A percentile compares a stretch with the other conserved stretches of the same genome.
phyloP scores from a whole-genome alignment of 805 yeast genomes.

The Hanseniaspora lachancei region DNA sequence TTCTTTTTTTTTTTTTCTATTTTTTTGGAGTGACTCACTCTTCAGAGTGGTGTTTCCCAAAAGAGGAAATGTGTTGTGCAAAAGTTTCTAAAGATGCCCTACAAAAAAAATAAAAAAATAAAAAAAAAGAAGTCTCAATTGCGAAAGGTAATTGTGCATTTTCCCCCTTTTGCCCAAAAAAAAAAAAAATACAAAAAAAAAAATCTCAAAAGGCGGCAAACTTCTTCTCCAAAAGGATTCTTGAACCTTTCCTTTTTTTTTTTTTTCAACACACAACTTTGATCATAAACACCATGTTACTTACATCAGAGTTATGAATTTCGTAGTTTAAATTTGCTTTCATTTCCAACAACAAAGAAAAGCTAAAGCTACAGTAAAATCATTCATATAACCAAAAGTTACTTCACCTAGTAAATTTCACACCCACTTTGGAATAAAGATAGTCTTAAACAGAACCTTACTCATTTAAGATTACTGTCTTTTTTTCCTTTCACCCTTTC shows the following conservation, averaged over 20 bases:
- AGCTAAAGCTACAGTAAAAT: no score
- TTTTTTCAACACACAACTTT: neutral
- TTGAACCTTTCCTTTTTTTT: neutral
- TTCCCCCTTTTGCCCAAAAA: no score
- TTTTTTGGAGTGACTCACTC: neutral
- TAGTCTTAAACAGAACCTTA: neutral
- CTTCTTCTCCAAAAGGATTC: neutral
- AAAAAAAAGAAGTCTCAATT: neutral
- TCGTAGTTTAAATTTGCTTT: no score
- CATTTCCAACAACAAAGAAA: no score
- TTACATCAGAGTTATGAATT: no score
- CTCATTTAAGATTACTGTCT: neutral
- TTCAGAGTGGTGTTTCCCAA: neutral
- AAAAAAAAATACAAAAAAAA: no score
- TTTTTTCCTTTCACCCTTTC: neutral
- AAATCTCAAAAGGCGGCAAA: no score
- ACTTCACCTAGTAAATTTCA: no score
- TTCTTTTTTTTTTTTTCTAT: neutral
- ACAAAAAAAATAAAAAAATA: neutral
- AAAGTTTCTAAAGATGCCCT: neutral
- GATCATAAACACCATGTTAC: no score
- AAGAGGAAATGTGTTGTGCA: neutral
- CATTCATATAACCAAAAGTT: no score
- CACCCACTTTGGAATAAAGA: no score
- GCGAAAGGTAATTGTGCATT: neutral